Conservation (phyloP, 1,284 basidiomycete species). For the Rhodotorula sp. region DNA sequence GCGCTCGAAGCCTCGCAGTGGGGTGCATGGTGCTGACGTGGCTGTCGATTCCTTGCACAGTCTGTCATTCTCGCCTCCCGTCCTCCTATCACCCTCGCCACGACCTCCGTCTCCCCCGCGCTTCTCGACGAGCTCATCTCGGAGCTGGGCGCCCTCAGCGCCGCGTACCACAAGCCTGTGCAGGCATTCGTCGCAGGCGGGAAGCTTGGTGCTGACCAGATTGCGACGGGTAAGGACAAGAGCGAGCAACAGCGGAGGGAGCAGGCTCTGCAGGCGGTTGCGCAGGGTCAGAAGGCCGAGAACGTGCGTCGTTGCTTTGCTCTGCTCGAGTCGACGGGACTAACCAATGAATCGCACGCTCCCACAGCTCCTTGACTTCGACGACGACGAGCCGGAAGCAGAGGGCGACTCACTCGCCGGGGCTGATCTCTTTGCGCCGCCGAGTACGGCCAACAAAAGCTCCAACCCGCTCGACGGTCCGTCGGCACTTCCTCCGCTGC, state of each 20-base stretch:
- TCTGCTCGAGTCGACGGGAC: neutral
- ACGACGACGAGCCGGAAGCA: constrained; percentile 71
- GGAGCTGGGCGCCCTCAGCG: constrained; percentile 60
- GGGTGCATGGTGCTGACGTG: neutral
- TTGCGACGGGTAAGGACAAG: constrained; percentile 48
- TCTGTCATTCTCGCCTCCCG: constrained; percentile 85
- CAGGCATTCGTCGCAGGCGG: constrained; percentile 54
- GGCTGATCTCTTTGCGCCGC: constrained; percentile 35
- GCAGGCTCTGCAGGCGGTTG: constrained; percentile 85
- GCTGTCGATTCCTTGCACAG: constrained; percentile 52
- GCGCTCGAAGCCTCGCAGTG: neutral
- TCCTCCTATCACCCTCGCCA: constrained; percentile 89
- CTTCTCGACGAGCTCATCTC: constrained; percentile 90
- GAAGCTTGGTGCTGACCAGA: constrained; percentile 68
- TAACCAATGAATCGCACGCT: too few species aligned
- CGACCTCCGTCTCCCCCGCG: constrained; percentile 83
- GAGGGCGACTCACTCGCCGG: constrained; percentile 56
- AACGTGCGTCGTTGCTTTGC: constrained; percentile 56
- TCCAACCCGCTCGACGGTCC: constrained; percentile 72
- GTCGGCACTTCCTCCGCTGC: neutral
- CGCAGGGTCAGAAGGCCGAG: constrained; percentile 84
- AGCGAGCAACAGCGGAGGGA: constrained; percentile 52
- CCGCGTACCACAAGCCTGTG: constrained; percentile 59
- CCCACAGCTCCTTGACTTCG: constrained; percentile 74
- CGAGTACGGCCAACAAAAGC: constrained; percentile 42